Conservation (phyloP, 257 asterid species). For the Ocimum tenuiflorum region DNA sequence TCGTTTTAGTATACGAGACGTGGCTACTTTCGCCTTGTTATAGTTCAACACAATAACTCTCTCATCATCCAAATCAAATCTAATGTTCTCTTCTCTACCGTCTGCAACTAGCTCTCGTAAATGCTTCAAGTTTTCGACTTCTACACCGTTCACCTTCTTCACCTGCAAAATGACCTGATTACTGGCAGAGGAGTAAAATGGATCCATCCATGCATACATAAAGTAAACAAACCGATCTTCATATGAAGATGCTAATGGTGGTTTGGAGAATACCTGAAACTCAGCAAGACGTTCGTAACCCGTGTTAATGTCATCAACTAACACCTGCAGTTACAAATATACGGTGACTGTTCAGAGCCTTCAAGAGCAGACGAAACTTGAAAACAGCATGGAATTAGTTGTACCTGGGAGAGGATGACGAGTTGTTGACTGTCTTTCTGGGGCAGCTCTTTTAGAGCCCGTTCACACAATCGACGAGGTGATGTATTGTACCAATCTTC, state of each 20-base stretch:
- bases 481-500: conserved; percentile 97
- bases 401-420: conserved; percentile 87
- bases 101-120: conserved; percentile 74
- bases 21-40: conserved; percentile 63
- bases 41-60: conserved; percentile 74
- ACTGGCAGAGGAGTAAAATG: neutral
- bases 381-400: neutral
- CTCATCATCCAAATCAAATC: conserved; percentile 90
- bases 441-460: conserved; percentile 80
- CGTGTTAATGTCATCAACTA: conserved; percentile 84
- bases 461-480: conserved; percentile 92
- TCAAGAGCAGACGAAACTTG: neutral
- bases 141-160: conserved; percentile 73
- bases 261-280: conserved; percentile 59
- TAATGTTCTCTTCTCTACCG: conserved; percentile 38
- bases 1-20: conserved; percentile 66
- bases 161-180: conserved; percentile 43
- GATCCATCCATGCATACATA: no score
- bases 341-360: no score
- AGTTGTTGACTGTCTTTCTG: conserved; percentile 71
- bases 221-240: no score
- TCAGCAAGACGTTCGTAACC: conserved; percentile 98
- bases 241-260: neutral
- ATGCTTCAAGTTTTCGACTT: conserved; percentile 77
- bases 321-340: conserved; percentile 36